Base-by-base conservation (phyloP, 345 rosid species). In the Corchorus capsularis region DNA sequence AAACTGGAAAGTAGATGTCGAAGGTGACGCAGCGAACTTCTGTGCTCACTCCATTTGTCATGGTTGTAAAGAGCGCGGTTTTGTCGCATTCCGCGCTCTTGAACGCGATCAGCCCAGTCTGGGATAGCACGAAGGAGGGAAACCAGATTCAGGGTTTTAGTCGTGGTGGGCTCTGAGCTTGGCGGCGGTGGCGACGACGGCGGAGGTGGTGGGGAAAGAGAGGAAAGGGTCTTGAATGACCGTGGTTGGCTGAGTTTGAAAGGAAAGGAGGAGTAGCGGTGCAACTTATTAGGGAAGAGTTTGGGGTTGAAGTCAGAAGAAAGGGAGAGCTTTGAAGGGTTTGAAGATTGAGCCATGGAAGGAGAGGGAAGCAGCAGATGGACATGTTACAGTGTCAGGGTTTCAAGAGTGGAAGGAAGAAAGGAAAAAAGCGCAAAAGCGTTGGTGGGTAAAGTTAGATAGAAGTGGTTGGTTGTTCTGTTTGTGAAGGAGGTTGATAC, bases 21-120 rank as follows among this genome's bases (percentile, higher is more conserved):
- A 8, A 93, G 8, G 81, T 95, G 99, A 61, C 98, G 98, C 20
- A 75, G 82, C 0, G 99, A 95, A 87, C 98, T 93, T 69, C 99
- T 81, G 80, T 95, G 99, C 16, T 86, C 66, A n/a, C 90, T 84
- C 99, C 98, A 95, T 6, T 85, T 82, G 14, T 95, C 86, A 79
- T 93, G 99, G 80, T 77, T 86, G 86, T 95, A 95, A 43, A 95
- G 90, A 66, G 90, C 67, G 17, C 99, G 92, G 7, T 82, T 90
- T 73, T 81, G 88, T 54, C 53, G 89, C 96, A 92, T 89, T 55
- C 99, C 92, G 9, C 90, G 88, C 89, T 95, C 99, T 66, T 95
- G 80, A 49, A 90, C 77, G 8, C 78, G 46, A 81, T 95, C 99
- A 3, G 98, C 91, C 99, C 99, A 95, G 71, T 93, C 91, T 6